Evolutionary conservation across 176 grass and related monocot genomes (phyloP), one percentile per base, ranked within the genome.

Genomic region (Puya raimondii): DNA sequence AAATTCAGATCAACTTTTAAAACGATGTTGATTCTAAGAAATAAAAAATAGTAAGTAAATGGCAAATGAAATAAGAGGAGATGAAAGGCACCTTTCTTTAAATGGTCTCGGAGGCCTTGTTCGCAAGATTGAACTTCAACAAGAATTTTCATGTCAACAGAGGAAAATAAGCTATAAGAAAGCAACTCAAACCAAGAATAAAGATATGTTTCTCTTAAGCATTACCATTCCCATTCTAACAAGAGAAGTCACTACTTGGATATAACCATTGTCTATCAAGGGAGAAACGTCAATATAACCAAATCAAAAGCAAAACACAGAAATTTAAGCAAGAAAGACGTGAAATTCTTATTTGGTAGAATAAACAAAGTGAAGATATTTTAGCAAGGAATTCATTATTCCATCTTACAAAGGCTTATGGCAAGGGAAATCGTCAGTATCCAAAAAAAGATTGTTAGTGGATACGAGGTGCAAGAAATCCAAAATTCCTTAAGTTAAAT

Each of bases 51-150:
- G 14, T 61, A 22, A 61, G 56, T 16, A 18, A 61, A 61, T 20
- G 21, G n/a, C 16, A 22, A 61, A 18, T 61, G 64, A 47, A 48
- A 65, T 69, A 64, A 69, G 42, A 52, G 8, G 70, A 64, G 69
- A 16, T 49, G 67, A 50, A 47, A 22, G 0, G 53, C 81, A 91
- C 88, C 84, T 68, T 82, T 85, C 2, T 74, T 59, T 63, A 87
- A 68, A 73, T 81, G 77, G 80, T 73, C 75, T 70, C 76, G 49
- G 73, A 91, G 81, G n/a, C 78, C 78, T 22, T 66, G 66, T 64
- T 87, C 81, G 9, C 84, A 87, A 66, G 70, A 78, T 48, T 47
- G 54, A 58, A 91, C 88, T 91, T 49, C 16, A 52, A 51, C 14
- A 48, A 63, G 56, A 67, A 68, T 64, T 72, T 21, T 61, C 56